phyloP scores from a whole-genome alignment of 805 yeast species.

The Candida stauntonica region DNA sequence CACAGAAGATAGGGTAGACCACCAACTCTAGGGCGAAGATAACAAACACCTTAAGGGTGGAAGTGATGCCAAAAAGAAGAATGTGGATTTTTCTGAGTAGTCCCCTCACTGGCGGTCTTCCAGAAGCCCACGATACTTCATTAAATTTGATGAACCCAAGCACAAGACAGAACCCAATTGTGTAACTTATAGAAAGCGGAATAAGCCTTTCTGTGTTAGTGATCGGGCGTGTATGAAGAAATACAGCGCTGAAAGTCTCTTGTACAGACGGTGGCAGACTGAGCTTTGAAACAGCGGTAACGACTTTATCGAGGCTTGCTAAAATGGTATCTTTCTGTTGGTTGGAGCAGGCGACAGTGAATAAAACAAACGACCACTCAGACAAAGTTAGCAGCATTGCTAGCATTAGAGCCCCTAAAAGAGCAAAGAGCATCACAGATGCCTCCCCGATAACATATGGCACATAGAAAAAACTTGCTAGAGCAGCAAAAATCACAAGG shows the following conservation, averaged over 20 bases:
- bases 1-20: conserved; percentile 86
- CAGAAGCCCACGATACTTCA: conserved; percentile 14
- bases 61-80: conserved; percentile 47
- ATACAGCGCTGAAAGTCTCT: no score
- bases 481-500: conserved; percentile 30
- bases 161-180: background rate
- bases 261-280: no score
- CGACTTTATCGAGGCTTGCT: no score
- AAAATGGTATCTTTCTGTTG: no score
- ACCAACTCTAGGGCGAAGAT: conserved; percentile 76
- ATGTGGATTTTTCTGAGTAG: conserved; percentile 47
- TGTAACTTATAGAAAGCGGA: background rate
- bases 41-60: conserved; percentile 69
- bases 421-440: background rate
- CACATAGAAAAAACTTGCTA: conserved; percentile 40
- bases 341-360: no score
- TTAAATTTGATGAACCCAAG: background rate
- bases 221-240: no score
- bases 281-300: no score
- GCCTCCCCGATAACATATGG: conserved; percentile 43
- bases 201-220: background rate
- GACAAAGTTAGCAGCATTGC: no score
- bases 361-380: no score
- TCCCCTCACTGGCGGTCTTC: conserved; percentile 44
- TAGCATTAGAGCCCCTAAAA: no score